Percentiles rank a stretch among this genome's conserved stretches.
Conservation (phyloP, 2,329 filamentous ascomycete species). For the Colletotrichum sp. region DNA sequence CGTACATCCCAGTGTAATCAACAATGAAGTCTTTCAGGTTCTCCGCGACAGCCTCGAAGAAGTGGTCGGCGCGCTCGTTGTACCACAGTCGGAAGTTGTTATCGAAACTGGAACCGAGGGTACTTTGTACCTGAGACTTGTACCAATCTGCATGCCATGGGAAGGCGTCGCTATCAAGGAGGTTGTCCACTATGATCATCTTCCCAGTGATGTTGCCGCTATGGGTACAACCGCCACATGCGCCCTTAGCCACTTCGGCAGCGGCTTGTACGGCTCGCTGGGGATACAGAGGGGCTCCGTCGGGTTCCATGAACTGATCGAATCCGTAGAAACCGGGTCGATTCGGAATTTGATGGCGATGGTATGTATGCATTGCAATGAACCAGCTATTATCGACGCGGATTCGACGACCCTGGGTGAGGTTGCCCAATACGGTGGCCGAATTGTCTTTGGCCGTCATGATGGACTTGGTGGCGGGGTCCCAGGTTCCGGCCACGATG, state of each 20-base stretch:
- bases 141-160: slow-evolving; percentile 29
- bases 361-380: slow-evolving; percentile 4
- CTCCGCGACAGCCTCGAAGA: neutral
- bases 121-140: slow-evolving; percentile 2
- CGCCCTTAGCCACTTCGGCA: neutral
- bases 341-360: slow-evolving; percentile 19
- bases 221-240: neutral
- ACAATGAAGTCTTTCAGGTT: neutral
- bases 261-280: slow-evolving; percentile 7
- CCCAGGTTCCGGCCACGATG: neutral
- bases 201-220: slow-evolving; percentile 23
- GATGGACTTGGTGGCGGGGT: neutral
- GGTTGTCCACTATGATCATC: slow-evolving; percentile 24
- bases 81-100: slow-evolving; percentile 24
- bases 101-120: slow-evolving; percentile 1
- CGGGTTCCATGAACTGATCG: slow-evolving; percentile 15
- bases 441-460: neutral
- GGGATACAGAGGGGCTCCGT: neutral
- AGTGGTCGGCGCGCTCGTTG: slow-evolving; percentile 24
- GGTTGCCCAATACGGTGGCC: neutral
- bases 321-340: slow-evolving; percentile 15
- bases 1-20: slow-evolving; percentile 18
- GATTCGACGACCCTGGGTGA: neutral
- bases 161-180: slow-evolving; percentile 23
- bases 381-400: slow-evolving; percentile 16